Evolutionary conservation across 345 rosid genomes (phyloP).

Genomic region (Populus deltoides): DNA sequence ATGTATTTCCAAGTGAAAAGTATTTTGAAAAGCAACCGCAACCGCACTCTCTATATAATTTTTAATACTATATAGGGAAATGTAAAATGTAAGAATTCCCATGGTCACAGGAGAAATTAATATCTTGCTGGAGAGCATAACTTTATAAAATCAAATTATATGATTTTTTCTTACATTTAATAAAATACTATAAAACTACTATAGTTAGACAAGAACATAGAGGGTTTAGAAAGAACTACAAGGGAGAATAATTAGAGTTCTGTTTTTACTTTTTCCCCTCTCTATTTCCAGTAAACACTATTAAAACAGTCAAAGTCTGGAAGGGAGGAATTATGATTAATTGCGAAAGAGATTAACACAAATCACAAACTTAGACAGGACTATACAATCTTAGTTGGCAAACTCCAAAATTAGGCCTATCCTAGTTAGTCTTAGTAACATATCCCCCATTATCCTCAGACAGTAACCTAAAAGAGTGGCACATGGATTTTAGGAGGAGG

Average conservation of each 20-base stretch:
- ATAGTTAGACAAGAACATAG: not conserved
- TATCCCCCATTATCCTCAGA: not conserved
- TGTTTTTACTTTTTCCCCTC: not conserved
- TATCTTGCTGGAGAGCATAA: not conserved
- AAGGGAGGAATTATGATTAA: no score
- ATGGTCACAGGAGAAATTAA: not conserved
- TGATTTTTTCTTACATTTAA: no score
- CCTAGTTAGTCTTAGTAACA: not conserved
- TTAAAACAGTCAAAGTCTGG: not conserved
- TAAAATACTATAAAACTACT: not conserved
- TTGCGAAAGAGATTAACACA: not conserved
- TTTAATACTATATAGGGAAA: not conserved
- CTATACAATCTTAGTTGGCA: slow-evolving; percentile 3
- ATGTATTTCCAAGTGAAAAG: no score
- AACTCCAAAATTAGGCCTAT: not conserved
- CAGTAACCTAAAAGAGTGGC: not conserved
- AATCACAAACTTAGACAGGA: not conserved
- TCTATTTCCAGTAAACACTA: not conserved
- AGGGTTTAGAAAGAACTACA: not conserved
- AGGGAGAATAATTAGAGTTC: not conserved
- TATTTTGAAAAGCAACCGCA: no score
- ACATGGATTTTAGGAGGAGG: not conserved
- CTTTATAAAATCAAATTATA: not conserved
- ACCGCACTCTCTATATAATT: no score
- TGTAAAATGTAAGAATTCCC: not conserved